Percentiles rank a stretch among this genome's conserved stretches.
Evolutionary conservation across 192 early-diverging fungal species (phyloP).

Genomic region (Dissophora ornata): DNA sequence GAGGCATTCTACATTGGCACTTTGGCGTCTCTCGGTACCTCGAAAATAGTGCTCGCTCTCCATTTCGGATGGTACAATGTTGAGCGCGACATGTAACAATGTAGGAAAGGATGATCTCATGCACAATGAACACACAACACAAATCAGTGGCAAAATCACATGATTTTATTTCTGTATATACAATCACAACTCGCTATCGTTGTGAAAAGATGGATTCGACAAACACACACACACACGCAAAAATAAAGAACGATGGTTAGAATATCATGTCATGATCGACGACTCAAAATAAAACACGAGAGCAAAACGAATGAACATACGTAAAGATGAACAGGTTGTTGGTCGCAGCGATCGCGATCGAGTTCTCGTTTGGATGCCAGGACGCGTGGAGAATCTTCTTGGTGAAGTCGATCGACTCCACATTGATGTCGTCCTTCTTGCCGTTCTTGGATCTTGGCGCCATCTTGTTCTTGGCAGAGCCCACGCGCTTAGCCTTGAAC

Average conservation of each 20-base stretch:
- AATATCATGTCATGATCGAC: too few species aligned
- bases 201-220: too few species aligned
- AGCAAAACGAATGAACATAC: slow-evolving; percentile 30
- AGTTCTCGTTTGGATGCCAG: slow-evolving; percentile 99
- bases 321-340: slow-evolving; percentile 99
- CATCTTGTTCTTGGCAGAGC: slow-evolving; percentile 83
- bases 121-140: too few species aligned
- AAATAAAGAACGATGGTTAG: too few species aligned
- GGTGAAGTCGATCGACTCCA: slow-evolving; percentile 90
- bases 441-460: slow-evolving; percentile 56
- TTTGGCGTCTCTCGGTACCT: slow-evolving; percentile 3
- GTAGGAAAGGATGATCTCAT: too few species aligned
- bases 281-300: background rate
- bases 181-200: too few species aligned
- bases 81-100: background rate
- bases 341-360: slow-evolving; percentile 97
- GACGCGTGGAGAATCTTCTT: slow-evolving; percentile 98
- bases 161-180: too few species aligned
- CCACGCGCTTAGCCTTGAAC: slow-evolving; percentile 94
- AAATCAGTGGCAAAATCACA: too few species aligned
- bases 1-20: background rate
- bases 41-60: slow-evolving; percentile 27
- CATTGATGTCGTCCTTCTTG: slow-evolving; percentile 79
- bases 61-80: slow-evolving; percentile 13
- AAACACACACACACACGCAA: too few species aligned